phyloP scores from a whole-genome alignment of 1,139 yeast genomes.

The Suhomyces anneliseae region DNA sequence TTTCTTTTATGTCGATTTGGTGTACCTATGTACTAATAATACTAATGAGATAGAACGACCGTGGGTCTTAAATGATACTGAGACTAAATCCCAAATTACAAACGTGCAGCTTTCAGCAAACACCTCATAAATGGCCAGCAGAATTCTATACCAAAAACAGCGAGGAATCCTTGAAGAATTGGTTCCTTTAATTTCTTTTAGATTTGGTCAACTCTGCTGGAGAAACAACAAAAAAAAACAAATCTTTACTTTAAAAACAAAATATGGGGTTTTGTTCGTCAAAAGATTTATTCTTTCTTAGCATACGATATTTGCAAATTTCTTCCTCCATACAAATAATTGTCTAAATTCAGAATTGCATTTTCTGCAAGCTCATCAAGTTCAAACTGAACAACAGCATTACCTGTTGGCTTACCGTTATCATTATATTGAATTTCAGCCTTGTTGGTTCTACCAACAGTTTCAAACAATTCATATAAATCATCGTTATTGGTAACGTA shows the following conservation, averaged over 20 bases:
- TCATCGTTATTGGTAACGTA: slow-evolving; percentile 86
- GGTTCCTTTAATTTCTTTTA: too few relatives aligned
- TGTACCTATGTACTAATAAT: not conserved
- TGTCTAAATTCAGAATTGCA: slow-evolving; percentile 73
- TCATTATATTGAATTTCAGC: slow-evolving; percentile 76
- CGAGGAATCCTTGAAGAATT: too few relatives aligned
- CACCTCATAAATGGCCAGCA: too few relatives aligned
- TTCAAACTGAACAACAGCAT: slow-evolving; percentile 81
- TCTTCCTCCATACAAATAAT: slow-evolving; percentile 84
- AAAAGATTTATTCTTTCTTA: slow-evolving; percentile 14
- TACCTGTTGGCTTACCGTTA: slow-evolving; percentile 74
- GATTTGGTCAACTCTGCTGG: too few relatives aligned
- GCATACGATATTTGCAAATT: slow-evolving; percentile 68
- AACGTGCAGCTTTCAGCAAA: not conserved
- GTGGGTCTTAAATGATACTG: not conserved
- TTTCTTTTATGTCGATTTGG: not conserved
- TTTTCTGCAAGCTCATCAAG: slow-evolving; percentile 66
- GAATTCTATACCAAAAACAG: too few relatives aligned
- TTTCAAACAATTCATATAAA: slow-evolving; percentile 80
- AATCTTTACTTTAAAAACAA: not conserved
- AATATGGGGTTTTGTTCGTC: not conserved
- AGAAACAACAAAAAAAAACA: too few relatives aligned
- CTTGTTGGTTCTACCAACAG: slow-evolving; percentile 71
- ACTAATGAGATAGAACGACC: not conserved
- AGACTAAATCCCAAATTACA: not conserved